Conservation (phyloP, 116 monocot species). For the Thalassia testudinum region DNA sequence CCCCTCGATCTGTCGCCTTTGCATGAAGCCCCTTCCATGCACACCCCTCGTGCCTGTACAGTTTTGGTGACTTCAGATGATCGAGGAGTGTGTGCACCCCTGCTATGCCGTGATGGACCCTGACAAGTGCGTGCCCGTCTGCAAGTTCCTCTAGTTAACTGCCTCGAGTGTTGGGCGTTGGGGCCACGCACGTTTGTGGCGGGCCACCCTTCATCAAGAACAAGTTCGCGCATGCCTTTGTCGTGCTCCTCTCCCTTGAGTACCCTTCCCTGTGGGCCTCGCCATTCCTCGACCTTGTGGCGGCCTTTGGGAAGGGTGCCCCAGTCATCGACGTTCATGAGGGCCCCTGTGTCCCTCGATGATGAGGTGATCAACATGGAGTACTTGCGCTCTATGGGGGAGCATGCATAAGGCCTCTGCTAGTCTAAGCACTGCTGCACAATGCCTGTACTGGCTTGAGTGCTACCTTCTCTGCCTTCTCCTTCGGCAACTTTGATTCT, state of each 20-base stretch:
- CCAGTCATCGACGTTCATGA: constrained; percentile 39
- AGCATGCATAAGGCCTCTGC: too few relatives aligned
- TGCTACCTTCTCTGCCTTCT: too few relatives aligned
- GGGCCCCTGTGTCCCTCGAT: constrained; percentile 43
- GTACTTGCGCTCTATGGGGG: constrained; percentile 9
- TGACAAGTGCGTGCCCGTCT: too few relatives aligned
- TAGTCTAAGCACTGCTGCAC: too few relatives aligned
- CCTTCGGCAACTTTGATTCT: too few relatives aligned
- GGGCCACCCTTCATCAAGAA: constrained; percentile 68
- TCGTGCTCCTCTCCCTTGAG: constrained; percentile 41
- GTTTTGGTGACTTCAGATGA: too few relatives aligned
- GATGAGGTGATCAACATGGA: constrained; percentile 78
- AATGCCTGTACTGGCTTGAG: too few relatives aligned
- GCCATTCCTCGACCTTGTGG: constrained; percentile 35
- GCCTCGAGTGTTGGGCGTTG: constrained; percentile 7
- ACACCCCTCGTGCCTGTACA: too few relatives aligned
- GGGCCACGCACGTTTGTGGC: constrained; percentile 7
- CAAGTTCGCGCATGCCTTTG: constrained; percentile 69
- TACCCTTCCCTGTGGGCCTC: constrained; percentile 45
- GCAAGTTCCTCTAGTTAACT: constrained; percentile 25
- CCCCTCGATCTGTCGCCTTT: too few relatives aligned
- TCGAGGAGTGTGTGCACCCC: too few relatives aligned
- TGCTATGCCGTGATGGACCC: too few relatives aligned
- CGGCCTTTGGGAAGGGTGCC: constrained; percentile 20
- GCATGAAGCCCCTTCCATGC: background rate